These are phyloP conservation scores for Scheffersomyces cryptocercus DNA, from an alignment of 1,139 yeast genomes.

Conservation along the genomic window DNA sequence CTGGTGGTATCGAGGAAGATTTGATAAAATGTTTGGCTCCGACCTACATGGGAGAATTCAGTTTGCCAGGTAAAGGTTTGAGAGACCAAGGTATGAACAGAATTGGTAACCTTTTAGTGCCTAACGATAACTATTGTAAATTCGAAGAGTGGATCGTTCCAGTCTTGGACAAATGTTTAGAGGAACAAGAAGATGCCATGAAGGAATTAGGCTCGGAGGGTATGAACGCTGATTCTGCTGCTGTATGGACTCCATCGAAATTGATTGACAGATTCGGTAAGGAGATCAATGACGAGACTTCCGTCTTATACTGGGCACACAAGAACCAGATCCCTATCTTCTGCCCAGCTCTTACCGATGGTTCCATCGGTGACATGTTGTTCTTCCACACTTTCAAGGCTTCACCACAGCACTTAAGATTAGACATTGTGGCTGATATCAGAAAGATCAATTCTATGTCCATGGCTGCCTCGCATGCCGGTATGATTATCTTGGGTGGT, in stretches of 20 bases:
- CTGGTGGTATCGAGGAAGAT: constrained; percentile 98
- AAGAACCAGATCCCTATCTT: constrained; percentile 93
- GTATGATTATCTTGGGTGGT: constrained; percentile 95
- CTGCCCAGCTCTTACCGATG: constrained; percentile 97
- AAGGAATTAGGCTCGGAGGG: constrained; percentile 62
- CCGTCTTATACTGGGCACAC: constrained; percentile 98
- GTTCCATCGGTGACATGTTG: constrained; percentile 97
- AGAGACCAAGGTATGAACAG: constrained; percentile 97
- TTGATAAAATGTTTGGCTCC: constrained; percentile 94
- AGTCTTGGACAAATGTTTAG: constrained; percentile 77
- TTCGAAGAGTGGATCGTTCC: constrained; percentile 99
- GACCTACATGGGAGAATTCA: constrained; percentile 89
- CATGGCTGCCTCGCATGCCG: constrained; percentile 94
- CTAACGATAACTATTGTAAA: constrained; percentile 95
- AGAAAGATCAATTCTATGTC: constrained; percentile 88
- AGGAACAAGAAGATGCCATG: constrained; percentile 80
- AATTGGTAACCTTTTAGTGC: constrained; percentile 94
- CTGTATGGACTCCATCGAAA: constrained; percentile 89
- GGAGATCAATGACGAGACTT: constrained; percentile 88
- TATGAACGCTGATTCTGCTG: constrained; percentile 41
- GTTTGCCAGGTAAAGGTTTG: constrained; percentile 74
- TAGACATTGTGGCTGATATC: constrained; percentile 93
- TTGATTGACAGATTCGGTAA: constrained; percentile 91
- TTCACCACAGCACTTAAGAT: constrained; percentile 82
- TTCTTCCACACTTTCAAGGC: constrained; percentile 97